Percentiles rank a stretch among this genome's conserved stretches.
Evolutionary conservation across 805 yeast species (phyloP).

Genomic region (Yarrowia sp.): DNA sequence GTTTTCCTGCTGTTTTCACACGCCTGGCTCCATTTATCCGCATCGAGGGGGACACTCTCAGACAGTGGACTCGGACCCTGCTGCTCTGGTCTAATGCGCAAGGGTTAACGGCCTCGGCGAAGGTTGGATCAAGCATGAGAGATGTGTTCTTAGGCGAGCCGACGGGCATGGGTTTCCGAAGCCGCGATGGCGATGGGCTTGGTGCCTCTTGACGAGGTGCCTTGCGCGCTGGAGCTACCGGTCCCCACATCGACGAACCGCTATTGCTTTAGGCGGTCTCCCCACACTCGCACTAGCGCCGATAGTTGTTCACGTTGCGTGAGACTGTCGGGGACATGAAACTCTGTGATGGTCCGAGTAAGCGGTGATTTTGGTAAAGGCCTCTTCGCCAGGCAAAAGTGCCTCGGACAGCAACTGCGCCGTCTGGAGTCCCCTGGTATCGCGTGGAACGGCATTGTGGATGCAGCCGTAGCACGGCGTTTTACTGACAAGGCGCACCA

Average conservation of each 20-base stretch:
- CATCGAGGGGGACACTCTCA: neutral
- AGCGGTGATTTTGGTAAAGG: no score
- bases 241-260: neutral
- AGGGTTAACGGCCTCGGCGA: slow-evolving; percentile 21
- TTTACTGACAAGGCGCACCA: neutral
- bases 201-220: no score
- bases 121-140: neutral
- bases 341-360: slow-evolving; percentile 8
- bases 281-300: neutral
- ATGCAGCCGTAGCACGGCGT: slow-evolving; percentile 12
- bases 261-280: neutral
- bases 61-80: slow-evolving; percentile 12
- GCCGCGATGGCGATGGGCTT: no score
- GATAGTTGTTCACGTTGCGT: neutral
- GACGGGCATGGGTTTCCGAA: neutral
- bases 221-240: no score
- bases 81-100: neutral
- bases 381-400: no score
- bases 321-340: neutral
- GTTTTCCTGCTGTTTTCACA: no score
- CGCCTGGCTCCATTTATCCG: neutral
- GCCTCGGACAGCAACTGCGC: no score
- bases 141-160: neutral
- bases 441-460: no score
- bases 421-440: no score